phyloP scores from a whole-genome alignment of 768 basidiomycete species.

The Suillus alpinus region DNA sequence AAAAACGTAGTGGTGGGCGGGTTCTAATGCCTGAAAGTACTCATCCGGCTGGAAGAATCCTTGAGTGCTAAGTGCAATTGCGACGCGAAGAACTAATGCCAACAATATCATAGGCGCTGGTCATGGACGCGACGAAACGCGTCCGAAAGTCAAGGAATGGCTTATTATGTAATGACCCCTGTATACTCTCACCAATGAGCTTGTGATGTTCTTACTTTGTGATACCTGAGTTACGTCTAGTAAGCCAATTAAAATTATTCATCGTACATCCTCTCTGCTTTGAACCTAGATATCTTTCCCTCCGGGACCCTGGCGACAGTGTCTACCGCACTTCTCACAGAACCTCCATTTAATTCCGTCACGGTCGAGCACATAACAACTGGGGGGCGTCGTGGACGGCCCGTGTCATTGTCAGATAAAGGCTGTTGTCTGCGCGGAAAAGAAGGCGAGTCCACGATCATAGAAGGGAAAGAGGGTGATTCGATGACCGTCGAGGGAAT shows the following conservation, averaged over 20 bases:
- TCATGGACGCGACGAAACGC: background rate
- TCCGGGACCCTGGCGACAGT: background rate
- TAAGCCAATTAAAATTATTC: background rate
- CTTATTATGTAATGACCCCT: background rate
- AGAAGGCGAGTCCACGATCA: slow-evolving; percentile 17
- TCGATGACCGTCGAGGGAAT: slow-evolving; percentile 6
- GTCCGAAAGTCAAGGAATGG: background rate
- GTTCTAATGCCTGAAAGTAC: slow-evolving; percentile 92
- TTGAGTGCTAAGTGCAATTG: slow-evolving; percentile 64
- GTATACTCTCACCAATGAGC: background rate
- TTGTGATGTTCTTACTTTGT: too few relatives aligned
- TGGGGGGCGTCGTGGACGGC: slow-evolving; percentile 30
- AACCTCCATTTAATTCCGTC: slow-evolving; percentile 6
- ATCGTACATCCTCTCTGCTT: slow-evolving; percentile 26
- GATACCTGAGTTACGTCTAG: background rate
- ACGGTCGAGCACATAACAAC: slow-evolving; percentile 13
- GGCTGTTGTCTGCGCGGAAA: slow-evolving; percentile 11
- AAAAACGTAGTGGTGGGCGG: slow-evolving; percentile 85
- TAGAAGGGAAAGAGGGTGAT: slow-evolving; percentile 9
- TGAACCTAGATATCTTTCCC: slow-evolving; percentile 32
- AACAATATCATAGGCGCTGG: background rate
- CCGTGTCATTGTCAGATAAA: slow-evolving; percentile 21
- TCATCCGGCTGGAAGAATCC: slow-evolving; percentile 98
- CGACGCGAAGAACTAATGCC: slow-evolving; percentile 41
- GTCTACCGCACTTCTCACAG: background rate